Conservation (phyloP, 805 yeast species). For the Spathaspora sp. region DNA sequence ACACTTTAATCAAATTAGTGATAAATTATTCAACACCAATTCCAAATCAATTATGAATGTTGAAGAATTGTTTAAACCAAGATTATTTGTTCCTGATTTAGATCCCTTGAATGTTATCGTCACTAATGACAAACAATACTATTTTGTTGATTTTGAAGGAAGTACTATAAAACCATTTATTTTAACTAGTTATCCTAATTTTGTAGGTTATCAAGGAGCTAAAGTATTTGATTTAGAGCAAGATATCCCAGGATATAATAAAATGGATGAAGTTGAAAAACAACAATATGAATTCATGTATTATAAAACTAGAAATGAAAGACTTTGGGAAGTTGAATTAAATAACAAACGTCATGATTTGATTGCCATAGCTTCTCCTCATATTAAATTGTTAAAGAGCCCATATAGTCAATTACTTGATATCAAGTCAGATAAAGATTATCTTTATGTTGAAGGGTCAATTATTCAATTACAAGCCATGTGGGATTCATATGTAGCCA, state of each 20-base stretch:
- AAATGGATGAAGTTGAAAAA: constrained; percentile 67
- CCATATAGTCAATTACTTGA: constrained; percentile 63
- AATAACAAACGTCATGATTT: constrained; percentile 62
- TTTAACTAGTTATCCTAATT: constrained; percentile 74
- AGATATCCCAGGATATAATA: constrained; percentile 68
- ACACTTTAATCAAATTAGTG: constrained; percentile 53
- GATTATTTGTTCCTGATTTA: constrained; percentile 76
- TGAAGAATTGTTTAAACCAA: constrained; percentile 62
- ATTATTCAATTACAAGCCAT: constrained; percentile 61
- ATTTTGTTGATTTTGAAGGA: constrained; percentile 81
- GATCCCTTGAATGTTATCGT: constrained; percentile 82
- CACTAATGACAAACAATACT: constrained; percentile 33
- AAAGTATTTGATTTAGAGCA: constrained; percentile 73
- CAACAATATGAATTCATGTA: constrained; percentile 83
- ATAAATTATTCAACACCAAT: constrained; percentile 52
- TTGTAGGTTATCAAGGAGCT: constrained; percentile 84
- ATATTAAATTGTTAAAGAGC: constrained; percentile 66
- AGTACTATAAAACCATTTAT: constrained; percentile 77
- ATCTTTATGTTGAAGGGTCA: constrained; percentile 62
- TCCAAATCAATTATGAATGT: constrained; percentile 59
- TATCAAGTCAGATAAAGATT: constrained; percentile 54
- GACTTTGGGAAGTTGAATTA: constrained; percentile 77
- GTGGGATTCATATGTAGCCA: constrained; percentile 65
- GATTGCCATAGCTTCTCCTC: constrained; percentile 79
- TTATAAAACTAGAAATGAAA: constrained; percentile 87